These are phyloP conservation scores for Fusarium mundagurra DNA, from an alignment of 2,329 filamentous ascomycete genomes.

Conservation along the genomic window DNA sequence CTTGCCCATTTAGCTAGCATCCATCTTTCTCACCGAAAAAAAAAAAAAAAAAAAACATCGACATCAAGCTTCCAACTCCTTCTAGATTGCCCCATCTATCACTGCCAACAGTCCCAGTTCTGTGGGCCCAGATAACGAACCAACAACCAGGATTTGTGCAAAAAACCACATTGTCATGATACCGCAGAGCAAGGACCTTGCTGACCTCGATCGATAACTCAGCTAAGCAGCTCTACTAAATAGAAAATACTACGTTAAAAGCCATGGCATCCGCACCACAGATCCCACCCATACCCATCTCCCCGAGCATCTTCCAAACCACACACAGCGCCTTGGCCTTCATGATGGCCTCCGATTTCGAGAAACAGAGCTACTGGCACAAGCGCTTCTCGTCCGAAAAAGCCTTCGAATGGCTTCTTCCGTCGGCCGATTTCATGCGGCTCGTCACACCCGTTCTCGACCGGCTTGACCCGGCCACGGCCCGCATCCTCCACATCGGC, in stretches of 20 bases:
- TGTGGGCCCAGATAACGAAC: conserved; percentile 26
- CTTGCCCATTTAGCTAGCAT: neutral
- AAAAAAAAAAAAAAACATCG: conserved; percentile 5
- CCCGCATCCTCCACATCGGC: conserved; percentile 57
- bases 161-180: conserved; percentile 30
- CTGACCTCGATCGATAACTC: neutral
- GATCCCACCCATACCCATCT: conserved; percentile 32
- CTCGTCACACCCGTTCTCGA: conserved; percentile 53
- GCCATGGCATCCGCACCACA: conserved; percentile 30
- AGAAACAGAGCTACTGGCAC: conserved; percentile 62
- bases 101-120: conserved; percentile 25
- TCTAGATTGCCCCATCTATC: conserved; percentile 12
- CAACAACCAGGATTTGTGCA: conserved; percentile 20
- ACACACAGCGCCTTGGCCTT: conserved; percentile 14
- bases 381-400: conserved; percentile 56
- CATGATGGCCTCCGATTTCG: conserved; percentile 52
- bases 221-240: conserved; percentile 9
- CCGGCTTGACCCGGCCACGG: conserved; percentile 34
- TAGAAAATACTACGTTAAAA: conserved; percentile 13
- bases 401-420: conserved; percentile 59
- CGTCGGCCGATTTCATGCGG: conserved; percentile 54
- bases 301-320: conserved; percentile 20
- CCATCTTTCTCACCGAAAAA: neutral
- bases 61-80: conserved; percentile 13
- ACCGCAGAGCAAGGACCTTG: neutral